Conservation (phyloP, 2,329 filamentous ascomycete species). For the Phyllachora maydis region DNA sequence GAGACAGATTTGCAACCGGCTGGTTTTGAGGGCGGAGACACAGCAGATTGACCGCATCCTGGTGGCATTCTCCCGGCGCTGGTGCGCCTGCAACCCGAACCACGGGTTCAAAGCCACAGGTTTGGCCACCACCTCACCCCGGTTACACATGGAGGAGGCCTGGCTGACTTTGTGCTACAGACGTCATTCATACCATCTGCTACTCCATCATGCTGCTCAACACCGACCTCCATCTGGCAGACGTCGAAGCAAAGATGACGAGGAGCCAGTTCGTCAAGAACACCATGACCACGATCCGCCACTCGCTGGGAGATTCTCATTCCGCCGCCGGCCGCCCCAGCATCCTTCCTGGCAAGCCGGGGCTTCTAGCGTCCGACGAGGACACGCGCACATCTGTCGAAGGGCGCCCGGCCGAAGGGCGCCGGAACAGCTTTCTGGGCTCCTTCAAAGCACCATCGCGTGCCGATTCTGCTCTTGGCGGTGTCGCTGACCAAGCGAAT, state of each 20-base stretch:
- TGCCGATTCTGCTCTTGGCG: conserved; percentile 18
- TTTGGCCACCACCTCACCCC: too few relatives aligned
- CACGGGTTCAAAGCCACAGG: conserved; percentile 88
- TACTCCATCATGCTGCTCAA: conserved; percentile 92
- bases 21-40: conserved; percentile 76
- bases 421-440: conserved; percentile 17
- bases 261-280: conserved; percentile 89
- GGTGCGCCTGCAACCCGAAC: conserved; percentile 82
- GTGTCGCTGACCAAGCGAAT: conserved; percentile 14
- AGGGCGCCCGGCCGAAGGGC: conserved; percentile 14
- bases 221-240: conserved; percentile 84
- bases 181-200: conserved; percentile 92
- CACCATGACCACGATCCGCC: conserved; percentile 73
- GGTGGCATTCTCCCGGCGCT: conserved; percentile 70
- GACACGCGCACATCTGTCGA: too few relatives aligned
- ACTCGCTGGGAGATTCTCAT: conserved; percentile 52
- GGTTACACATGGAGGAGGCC: too few relatives aligned
- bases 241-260: conserved; percentile 95
- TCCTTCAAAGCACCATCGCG: conserved; percentile 30
- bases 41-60: conserved; percentile 93
- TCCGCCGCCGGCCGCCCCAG: conserved; percentile 39
- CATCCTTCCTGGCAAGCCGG: conserved; percentile 22
- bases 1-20: conserved; percentile 58
- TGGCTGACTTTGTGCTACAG: too few relatives aligned
- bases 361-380: conserved; percentile 12